Base-by-base conservation (phyloP, 768 basidiomycete genomes). In the Leccinum aurantiacum region DNA sequence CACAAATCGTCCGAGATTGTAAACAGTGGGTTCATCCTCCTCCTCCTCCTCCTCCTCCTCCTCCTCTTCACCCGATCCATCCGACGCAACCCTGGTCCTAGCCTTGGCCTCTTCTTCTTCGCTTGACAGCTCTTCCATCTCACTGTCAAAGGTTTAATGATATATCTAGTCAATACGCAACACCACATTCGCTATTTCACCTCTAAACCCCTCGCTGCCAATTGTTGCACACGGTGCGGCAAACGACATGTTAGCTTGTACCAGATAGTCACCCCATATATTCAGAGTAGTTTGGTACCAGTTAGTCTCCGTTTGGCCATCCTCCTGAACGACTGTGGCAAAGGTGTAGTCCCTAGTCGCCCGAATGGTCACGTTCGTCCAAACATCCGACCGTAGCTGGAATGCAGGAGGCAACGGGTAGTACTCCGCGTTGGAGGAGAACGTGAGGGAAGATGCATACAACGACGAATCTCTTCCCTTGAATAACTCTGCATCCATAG, bases 191-290 rank as follows among this genome's bases (percentile, higher is more conserved):
- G 66, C 72, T 57, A 78, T 65, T 6, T 66, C 63, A n/a, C 77
- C 77, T 53, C 53, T 24, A 61, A 81, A 77, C 49, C 74, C 73
- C 33, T 65, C 58, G 15, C 68, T 72, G 1, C 80, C 78, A 17
- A 79, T 74, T 2, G 67, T 64, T 37, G 62, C 64, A 3, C 77
- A 67, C 1, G 78, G 79, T 11, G 79, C 79, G 1, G 78, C 78
- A 56, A 80, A 80, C 3, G 77, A 78, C 76, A 80, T 79, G 58
- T 80, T 79, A 33, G 72, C 76, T 25, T 64, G 62, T 35, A 65
- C 67, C 65, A 78, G 74, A 33, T 75, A 74, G 48, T 74, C 74
- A 13, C 77, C 77, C 77, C 78, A 78, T 14, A 78, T 76, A 59
- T 75, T 70, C 58, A 80, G 54, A 50, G 67, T 66, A n/a, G 76